Percentiles rank a stretch among this genome's conserved stretches.
phyloP scores from a whole-genome alignment of 139 green algal species.

The Astrephomene gubernaculifera region DNA sequence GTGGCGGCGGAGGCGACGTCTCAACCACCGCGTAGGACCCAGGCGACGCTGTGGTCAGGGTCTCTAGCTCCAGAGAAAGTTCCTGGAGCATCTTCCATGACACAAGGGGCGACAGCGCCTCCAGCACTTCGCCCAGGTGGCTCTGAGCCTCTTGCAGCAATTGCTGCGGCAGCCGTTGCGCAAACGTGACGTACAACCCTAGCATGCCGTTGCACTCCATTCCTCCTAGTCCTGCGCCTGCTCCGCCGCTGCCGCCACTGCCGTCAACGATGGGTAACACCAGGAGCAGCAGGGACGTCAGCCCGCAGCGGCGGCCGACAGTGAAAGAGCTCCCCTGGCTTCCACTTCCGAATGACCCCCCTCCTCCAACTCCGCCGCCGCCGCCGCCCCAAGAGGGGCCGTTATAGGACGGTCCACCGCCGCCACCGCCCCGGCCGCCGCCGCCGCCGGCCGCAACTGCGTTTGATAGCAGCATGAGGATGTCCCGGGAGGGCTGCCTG shows the following conservation, averaged over 20 bases:
- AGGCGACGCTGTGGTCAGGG: not conserved
- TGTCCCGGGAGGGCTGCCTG: slow-evolving; percentile 1
- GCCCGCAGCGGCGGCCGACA: not conserved
- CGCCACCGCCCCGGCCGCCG: too few species aligned
- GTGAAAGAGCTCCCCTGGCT: not conserved
- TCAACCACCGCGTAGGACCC: slow-evolving; percentile 9
- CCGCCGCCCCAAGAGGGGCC: not conserved
- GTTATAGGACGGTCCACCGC: too few species aligned
- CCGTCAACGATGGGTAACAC: not conserved
- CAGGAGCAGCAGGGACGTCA: slow-evolving; percentile 7
- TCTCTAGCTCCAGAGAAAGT: not conserved
- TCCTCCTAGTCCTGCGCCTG: too few species aligned
- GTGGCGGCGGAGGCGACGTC: not conserved
- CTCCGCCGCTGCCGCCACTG: too few species aligned
- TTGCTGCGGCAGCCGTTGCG: slow-evolving; percentile 9
- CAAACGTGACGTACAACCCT: slow-evolving; percentile 21
- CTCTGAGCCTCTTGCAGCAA: not conserved
- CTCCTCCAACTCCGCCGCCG: not conserved
- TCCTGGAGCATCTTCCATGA: not conserved
- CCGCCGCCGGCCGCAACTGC: not conserved
- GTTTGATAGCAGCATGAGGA: slow-evolving; percentile 18
- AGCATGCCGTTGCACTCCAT: not conserved
- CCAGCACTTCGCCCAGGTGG: not conserved
- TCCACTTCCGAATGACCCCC: not conserved
- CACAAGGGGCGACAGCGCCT: not conserved